phyloP scores from a whole-genome alignment of 176 grass and related monocot genomes.

The Aechmea fasciata region DNA sequence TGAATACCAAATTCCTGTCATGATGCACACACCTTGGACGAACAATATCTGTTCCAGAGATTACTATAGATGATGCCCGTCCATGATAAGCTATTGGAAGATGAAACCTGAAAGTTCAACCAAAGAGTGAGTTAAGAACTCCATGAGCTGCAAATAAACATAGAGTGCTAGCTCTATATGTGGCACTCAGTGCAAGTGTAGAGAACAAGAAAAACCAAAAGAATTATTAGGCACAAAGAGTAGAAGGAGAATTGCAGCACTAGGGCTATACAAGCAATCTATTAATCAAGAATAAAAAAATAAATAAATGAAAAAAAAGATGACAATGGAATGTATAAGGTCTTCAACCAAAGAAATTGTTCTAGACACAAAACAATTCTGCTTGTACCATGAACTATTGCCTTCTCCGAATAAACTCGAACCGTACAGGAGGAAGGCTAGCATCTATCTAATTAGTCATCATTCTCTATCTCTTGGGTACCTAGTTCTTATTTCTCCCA shows the following conservation, averaged over 20 bases:
- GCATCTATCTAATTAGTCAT: too few relatives aligned
- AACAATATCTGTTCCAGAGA: constrained; percentile 84
- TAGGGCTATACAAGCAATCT: neutral
- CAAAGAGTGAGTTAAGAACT: neutral
- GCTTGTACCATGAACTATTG: too few relatives aligned
- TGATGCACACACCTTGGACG: constrained; percentile 59
- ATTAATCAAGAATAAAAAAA: neutral
- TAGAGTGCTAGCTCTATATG: neutral
- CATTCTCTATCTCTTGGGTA: too few relatives aligned
- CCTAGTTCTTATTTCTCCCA: too few relatives aligned
- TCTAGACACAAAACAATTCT: too few relatives aligned
- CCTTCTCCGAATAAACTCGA: too few relatives aligned
- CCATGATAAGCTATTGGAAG: constrained; percentile 91
- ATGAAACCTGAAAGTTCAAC: constrained; percentile 62
- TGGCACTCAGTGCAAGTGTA: neutral
- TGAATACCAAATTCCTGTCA: constrained; percentile 1
- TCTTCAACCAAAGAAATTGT: too few relatives aligned
- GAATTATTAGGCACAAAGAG: neutral
- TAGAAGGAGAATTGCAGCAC: neutral
- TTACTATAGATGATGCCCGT: constrained; percentile 74
- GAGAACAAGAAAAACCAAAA: constrained; percentile 17
- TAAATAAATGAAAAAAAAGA: neutral
- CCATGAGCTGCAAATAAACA: neutral
- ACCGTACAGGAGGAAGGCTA: too few relatives aligned
- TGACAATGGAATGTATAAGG: neutral